Evolutionary conservation across 2,329 filamentous ascomycete genomes (phyloP).

Genomic region (Rhexocercosporidium sp.): DNA sequence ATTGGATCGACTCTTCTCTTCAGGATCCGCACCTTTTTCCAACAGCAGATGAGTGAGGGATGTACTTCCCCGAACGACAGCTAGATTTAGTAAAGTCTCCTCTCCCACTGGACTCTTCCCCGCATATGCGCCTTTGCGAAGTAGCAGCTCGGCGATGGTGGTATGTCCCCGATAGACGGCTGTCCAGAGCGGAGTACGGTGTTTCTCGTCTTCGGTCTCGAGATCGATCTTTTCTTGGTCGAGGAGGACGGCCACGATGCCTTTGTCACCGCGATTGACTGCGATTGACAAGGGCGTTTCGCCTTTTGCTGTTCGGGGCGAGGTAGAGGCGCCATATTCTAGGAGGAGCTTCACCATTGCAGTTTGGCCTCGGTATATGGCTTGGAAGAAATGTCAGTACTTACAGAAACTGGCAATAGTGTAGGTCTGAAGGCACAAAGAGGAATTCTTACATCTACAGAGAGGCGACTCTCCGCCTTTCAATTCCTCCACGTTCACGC

Average conservation of each 20-base stretch:
- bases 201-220: constrained; percentile 75
- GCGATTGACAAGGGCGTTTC: constrained; percentile 20
- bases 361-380: constrained; percentile 12
- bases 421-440: too few relatives aligned
- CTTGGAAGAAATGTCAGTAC: background rate
- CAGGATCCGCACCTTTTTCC: constrained; percentile 21
- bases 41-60: constrained; percentile 21
- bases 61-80: constrained; percentile 18
- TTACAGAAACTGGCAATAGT: too few relatives aligned
- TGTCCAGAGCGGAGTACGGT: constrained; percentile 65
- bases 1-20: constrained; percentile 16
- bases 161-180: constrained; percentile 20
- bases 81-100: constrained; percentile 21
- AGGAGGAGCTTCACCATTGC: constrained; percentile 25
- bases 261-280: constrained; percentile 17
- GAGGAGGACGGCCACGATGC: constrained; percentile 60
- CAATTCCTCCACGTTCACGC: constrained; percentile 23
- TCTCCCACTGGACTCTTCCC: constrained; percentile 10
- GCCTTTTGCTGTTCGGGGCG: constrained; percentile 14
- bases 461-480: constrained; percentile 26
- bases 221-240: constrained; percentile 73
- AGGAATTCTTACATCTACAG: background rate
- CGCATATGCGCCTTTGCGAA: constrained; percentile 18
- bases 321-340: constrained; percentile 19
- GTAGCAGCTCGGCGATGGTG: constrained; percentile 19